Conservation (phyloP, 495 filamentous ascomycete species). For the Tricharina praecox region DNA sequence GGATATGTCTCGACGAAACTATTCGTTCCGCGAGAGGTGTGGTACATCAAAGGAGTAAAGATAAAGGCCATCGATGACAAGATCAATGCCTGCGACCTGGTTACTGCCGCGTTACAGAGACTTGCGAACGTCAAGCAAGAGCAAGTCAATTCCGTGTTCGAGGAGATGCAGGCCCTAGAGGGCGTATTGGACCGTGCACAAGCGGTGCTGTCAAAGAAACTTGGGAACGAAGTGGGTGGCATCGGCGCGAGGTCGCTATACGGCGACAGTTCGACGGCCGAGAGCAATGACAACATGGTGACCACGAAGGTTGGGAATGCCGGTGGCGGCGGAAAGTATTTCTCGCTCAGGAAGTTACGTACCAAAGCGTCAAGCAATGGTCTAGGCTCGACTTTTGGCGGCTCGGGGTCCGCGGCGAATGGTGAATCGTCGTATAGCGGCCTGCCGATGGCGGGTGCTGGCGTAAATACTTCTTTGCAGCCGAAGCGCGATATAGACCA, state of each 20-base stretch:
- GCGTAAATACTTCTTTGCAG: slow-evolving; percentile 26
- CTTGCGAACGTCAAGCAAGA: slow-evolving; percentile 67
- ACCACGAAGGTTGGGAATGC: slow-evolving; percentile 21
- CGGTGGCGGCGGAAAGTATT: slow-evolving; percentile 29
- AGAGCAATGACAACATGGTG: slow-evolving; percentile 23
- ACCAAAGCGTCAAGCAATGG: slow-evolving; percentile 54
- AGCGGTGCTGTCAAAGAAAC: slow-evolving; percentile 54
- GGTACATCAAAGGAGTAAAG: slow-evolving; percentile 87
- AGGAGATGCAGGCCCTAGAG: slow-evolving; percentile 93
- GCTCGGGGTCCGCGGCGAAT: background rate
- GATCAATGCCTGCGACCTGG: slow-evolving; percentile 75
- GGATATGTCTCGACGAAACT: slow-evolving; percentile 81
- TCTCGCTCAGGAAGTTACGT: slow-evolving; percentile 75
- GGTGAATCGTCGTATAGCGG: slow-evolving; percentile 1
- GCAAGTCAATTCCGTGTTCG: slow-evolving; percentile 77
- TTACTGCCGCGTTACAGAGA: slow-evolving; percentile 78
- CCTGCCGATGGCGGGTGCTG: slow-evolving; percentile 15
- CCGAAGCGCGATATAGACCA: slow-evolving; percentile 51
- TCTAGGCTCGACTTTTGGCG: slow-evolving; percentile 12
- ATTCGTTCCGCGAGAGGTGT: slow-evolving; percentile 82
- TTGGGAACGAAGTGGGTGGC: slow-evolving; percentile 80
- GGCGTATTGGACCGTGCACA: slow-evolving; percentile 73
- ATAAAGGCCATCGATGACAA: slow-evolving; percentile 84
- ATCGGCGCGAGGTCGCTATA: slow-evolving; percentile 37
- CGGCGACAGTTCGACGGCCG: slow-evolving; percentile 20